Percentiles rank a stretch among this genome's conserved stretches.
Conservation (phyloP, 306 rosid species). For the Fragaria iinumae region DNA sequence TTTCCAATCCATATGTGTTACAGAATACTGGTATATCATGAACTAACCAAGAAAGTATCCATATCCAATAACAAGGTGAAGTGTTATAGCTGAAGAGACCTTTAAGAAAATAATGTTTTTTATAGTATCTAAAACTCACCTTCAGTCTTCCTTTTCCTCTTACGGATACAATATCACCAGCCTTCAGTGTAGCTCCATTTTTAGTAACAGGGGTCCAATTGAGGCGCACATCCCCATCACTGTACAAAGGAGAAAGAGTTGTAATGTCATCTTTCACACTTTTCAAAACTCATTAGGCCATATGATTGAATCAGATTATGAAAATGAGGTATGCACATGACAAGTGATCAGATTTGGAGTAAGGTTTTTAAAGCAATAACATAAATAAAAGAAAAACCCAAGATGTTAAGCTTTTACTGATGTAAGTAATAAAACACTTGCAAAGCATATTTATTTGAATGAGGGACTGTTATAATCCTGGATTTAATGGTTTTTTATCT, state of each 20-base stretch:
- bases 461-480: neutral
- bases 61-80: neutral
- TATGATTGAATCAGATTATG: neutral
- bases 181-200: slow-evolving; percentile 69
- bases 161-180: slow-evolving; percentile 84
- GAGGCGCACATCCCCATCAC: slow-evolving; percentile 82
- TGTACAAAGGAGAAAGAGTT: slow-evolving; percentile 23
- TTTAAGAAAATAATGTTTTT: slow-evolving; percentile 14
- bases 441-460: neutral
- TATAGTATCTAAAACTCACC: slow-evolving; percentile 41
- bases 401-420: neutral
- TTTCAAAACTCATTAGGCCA: neutral
- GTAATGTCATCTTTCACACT: neutral
- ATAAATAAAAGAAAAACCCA: neutral
- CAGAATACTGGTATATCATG: neutral
- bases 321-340: neutral
- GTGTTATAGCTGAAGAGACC: neutral
- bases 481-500: neutral
- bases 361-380: neutral
- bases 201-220: slow-evolving; percentile 79
- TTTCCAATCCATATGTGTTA: neutral
- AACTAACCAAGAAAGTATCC: neutral
- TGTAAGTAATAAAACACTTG: neutral
- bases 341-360: neutral
- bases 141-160: slow-evolving; percentile 83